These are phyloP conservation scores for Gnetum montanum DNA, from an alignment of 75 land plant genomes.

Conservation along the genomic window DNA sequence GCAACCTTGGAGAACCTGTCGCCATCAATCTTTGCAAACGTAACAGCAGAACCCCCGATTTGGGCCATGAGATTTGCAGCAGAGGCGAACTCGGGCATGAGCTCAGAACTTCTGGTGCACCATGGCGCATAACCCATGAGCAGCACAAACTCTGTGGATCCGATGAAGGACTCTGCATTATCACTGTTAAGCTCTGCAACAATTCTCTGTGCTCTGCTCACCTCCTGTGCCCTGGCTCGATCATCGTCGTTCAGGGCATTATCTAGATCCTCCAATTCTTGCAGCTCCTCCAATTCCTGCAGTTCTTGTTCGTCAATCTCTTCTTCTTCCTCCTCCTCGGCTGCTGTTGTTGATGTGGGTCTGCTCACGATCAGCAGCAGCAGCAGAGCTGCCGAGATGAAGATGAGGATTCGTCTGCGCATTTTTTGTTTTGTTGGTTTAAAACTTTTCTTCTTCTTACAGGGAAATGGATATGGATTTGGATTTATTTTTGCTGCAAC, in stretches of 20 bases:
- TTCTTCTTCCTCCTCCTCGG: background rate
- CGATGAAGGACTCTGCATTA: slow-evolving; percentile 38
- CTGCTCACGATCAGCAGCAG: background rate
- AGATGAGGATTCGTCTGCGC: background rate
- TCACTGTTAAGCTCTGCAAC: slow-evolving; percentile 64
- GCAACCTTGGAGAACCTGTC: slow-evolving; percentile 60
- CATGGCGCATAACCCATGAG: slow-evolving; percentile 88
- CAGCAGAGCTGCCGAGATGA: background rate
- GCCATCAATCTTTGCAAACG: slow-evolving; percentile 87
- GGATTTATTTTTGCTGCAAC: no score
- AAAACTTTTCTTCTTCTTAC: no score
- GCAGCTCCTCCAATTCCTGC: slow-evolving; percentile 43
- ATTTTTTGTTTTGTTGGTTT: no score
- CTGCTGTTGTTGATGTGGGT: background rate
- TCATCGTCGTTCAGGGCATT: slow-evolving; percentile 16
- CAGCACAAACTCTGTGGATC: slow-evolving; percentile 52
- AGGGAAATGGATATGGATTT: no score
- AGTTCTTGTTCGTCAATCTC: slow-evolving; percentile 22
- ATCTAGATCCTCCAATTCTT: slow-evolving; percentile 44
- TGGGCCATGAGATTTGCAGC: slow-evolving; percentile 63
- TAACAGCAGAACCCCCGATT: slow-evolving; percentile 29
- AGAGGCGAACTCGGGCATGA: slow-evolving; percentile 84
- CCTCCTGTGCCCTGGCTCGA: slow-evolving; percentile 28
- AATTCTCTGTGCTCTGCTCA: slow-evolving; percentile 43
- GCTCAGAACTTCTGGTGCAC: slow-evolving; percentile 74